Evolutionary conservation across 345 rosid species (phyloP).

Genomic region (Carallia pectinifolia): DNA sequence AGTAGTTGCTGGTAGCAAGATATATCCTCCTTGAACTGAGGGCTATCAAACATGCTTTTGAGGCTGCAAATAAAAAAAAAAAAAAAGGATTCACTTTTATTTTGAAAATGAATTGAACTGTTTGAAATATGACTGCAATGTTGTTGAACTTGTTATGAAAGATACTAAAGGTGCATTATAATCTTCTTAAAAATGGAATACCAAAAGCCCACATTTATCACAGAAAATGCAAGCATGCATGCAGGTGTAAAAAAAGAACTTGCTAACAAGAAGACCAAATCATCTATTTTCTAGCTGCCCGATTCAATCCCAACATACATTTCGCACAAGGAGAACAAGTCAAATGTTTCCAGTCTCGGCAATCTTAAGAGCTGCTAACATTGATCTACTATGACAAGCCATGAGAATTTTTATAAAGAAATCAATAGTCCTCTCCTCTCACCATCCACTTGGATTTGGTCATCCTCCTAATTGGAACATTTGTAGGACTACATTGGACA

Average conservation of each 20-base stretch:
- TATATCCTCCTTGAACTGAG: conserved; percentile 79
- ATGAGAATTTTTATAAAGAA: neutral
- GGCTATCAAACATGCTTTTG: conserved; percentile 70
- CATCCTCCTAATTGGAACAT: too few species aligned
- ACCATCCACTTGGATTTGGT: too few species aligned
- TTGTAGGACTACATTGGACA: too few species aligned
- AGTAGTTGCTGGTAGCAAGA: conserved; percentile 67
- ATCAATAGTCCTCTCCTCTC: too few species aligned
- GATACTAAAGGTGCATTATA: too few species aligned
- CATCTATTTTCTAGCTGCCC: neutral
- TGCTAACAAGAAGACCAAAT: neutral
- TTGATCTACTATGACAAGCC: neutral
- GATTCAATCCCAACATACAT: neutral
- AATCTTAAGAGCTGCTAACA: neutral
- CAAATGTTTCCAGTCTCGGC: neutral
- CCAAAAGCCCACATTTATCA: too few species aligned
- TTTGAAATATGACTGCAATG: neutral
- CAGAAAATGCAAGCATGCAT: neutral
- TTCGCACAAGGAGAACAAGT: neutral
- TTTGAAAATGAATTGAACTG: neutral
- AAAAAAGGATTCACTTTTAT: conserved; percentile 20
- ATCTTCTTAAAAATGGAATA: too few species aligned
- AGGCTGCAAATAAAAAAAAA: conserved; percentile 54
- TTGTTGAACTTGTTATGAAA: too few species aligned
- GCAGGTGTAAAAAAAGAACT: neutral